Base-by-base conservation (phyloP, 768 basidiomycete genomes). In the Tremella mesenterica region DNA sequence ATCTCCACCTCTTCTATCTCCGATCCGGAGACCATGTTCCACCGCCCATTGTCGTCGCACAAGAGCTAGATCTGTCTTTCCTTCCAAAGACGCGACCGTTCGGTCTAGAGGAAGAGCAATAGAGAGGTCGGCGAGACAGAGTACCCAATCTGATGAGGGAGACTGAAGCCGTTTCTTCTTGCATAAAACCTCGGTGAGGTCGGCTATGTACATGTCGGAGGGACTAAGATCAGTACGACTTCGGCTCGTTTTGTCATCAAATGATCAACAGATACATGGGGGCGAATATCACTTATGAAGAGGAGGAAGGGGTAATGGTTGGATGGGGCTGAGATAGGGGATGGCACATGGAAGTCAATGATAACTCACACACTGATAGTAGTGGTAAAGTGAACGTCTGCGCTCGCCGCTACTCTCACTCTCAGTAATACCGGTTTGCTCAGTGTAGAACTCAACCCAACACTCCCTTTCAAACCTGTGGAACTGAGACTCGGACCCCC, bases 131-230 rank as follows among this genome's bases (percentile, higher is more conserved):
- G 70, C 72, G 8, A 75, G 68, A 44, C 71, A 67, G 1, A 75
- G 58, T 0, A 72, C 73, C 75, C 90, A 96, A 33, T 63, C 57
- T 7, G 69, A 59, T 14, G 63, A 57, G 5, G 63, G 61, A 38
- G 56, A 55, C 10, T 56, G 59, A 3, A 75, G 60, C 1, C 65
- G 64, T 53, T 71, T 72, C 61, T 69, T 73, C 47, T 63, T 61
- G 54, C 63, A 66, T 3, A 75, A 50, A 20, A 83, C 77, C 57
- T 95, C 93, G 21, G 95, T 79, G 0, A 88, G 88, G 72, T 97
- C 93, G 63, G 92, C 90, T 81, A 96, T 85, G 71, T 97, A 97
- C 85, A 90, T 95, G 8, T 87, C 89, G 13, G 87, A 83, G 8
- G 89, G 70, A 1, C 67, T 68, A 47, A 12, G n/a, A 83, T 4